phyloP scores from a whole-genome alignment of 345 rosid genomes.

The Psidium guajava region DNA sequence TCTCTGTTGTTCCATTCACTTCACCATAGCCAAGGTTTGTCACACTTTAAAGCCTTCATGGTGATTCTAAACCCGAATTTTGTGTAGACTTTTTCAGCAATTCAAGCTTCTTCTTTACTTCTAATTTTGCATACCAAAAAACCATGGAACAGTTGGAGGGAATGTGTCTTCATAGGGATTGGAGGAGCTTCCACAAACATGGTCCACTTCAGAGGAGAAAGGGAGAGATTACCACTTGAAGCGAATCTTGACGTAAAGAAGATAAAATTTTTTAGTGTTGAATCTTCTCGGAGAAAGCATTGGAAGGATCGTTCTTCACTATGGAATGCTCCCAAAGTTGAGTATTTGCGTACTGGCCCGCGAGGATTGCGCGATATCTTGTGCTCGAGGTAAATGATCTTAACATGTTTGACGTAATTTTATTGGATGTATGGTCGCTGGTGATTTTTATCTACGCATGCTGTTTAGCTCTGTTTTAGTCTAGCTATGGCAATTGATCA shows the following conservation, averaged over 20 bases:
- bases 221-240: neutral
- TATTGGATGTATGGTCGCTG: neutral
- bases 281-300: neutral
- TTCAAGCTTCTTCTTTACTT: neutral
- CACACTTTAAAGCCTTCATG: neutral
- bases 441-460: neutral
- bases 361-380: neutral
- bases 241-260: neutral
- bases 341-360: neutral
- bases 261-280: neutral
- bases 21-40: neutral
- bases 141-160: neutral
- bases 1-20: neutral
- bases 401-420: neutral
- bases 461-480: neutral
- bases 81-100: neutral
- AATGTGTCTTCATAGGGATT: neutral
- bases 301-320: neutral
- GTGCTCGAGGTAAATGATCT: neutral
- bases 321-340: neutral
- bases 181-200: neutral
- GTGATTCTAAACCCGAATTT: neutral
- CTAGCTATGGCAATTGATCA: neutral
- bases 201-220: neutral
- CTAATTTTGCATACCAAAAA: neutral